Conservation (phyloP, 345 rosid genomes). For the Lenwebbia sp. region DNA sequence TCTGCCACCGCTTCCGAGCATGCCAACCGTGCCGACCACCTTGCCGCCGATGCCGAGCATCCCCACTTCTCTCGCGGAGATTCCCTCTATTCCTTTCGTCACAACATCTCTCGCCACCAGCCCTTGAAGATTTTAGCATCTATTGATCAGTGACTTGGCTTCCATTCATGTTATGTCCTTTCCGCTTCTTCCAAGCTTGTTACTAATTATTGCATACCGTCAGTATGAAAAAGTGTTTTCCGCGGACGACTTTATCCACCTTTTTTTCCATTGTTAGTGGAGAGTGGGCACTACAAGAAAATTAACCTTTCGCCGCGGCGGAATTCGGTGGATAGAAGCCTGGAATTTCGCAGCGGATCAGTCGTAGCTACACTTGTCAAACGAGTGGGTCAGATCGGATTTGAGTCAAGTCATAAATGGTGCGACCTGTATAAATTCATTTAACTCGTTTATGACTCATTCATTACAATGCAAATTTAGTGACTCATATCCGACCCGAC, state of each 20-base stretch:
- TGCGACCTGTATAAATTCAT: too few relatives aligned
- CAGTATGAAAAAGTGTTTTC: background rate
- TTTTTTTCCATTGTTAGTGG: background rate
- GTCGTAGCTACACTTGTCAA: too few relatives aligned
- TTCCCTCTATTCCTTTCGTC: slow-evolving; percentile 25
- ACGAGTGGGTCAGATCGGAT: too few relatives aligned
- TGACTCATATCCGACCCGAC: too few relatives aligned
- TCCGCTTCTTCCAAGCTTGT: background rate
- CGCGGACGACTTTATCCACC: background rate
- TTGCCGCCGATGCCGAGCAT: slow-evolving; percentile 15
- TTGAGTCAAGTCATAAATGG: too few relatives aligned
- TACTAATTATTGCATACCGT: background rate
- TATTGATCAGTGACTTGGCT: background rate
- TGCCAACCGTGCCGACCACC: background rate
- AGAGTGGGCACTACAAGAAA: too few relatives aligned
- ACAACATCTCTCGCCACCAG: slow-evolving; percentile 15
- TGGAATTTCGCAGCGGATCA: too few relatives aligned
- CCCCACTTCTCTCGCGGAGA: slow-evolving; percentile 9
- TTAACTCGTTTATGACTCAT: too few relatives aligned
- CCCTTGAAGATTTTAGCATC: slow-evolving; percentile 1
- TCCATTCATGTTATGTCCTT: background rate
- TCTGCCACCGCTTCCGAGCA: slow-evolving; percentile 4
- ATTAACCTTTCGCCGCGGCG: too few relatives aligned
- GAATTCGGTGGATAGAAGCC: too few relatives aligned
- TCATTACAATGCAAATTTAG: too few relatives aligned